Evolutionary conservation across 441 rosid genomes (phyloP).

Genomic region (Macaranga tanarius): DNA sequence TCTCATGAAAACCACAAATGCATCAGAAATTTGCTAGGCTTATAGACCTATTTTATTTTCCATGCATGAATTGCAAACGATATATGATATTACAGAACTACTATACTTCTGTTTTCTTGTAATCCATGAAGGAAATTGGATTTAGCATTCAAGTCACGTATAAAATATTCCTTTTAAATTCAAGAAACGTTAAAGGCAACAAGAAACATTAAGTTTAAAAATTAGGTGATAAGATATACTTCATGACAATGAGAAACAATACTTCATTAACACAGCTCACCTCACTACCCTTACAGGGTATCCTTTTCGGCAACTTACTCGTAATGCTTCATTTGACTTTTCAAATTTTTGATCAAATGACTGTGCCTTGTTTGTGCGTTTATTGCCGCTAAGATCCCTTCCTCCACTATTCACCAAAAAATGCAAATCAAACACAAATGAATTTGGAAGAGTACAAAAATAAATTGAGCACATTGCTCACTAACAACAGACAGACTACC

Average conservation of each 20-base stretch:
- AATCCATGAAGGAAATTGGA: not conserved
- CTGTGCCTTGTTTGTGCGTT: constrained; percentile 63
- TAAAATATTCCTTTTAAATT: not conserved
- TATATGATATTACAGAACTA: not conserved
- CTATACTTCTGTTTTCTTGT: not conserved
- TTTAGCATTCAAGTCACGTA: not conserved
- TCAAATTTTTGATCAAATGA: constrained; percentile 66
- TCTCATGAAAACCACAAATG: not conserved
- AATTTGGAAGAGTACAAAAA: not conserved
- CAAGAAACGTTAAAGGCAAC: not conserved
- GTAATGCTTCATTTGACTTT: constrained; percentile 55
- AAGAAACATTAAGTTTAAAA: too few relatives aligned
- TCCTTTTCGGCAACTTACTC: constrained; percentile 71
- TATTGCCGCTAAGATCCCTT: constrained; percentile 73
- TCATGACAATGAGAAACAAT: not conserved
- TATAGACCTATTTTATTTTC: not conserved
- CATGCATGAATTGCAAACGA: not conserved
- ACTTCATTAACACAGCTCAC: constrained; percentile 32
- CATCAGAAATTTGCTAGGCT: not conserved
- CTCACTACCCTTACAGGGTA: constrained; percentile 83
- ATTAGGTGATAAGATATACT: not conserved
- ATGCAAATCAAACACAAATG: not conserved
- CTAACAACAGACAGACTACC: not conserved
- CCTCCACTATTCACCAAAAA: constrained; percentile 53
- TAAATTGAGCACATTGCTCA: not conserved